Percentiles rank a stretch among this genome's conserved stretches.
Evolutionary conservation across 805 yeast genomes (phyloP).

Genomic region (Wickerhamiella sergipiensis): DNA sequence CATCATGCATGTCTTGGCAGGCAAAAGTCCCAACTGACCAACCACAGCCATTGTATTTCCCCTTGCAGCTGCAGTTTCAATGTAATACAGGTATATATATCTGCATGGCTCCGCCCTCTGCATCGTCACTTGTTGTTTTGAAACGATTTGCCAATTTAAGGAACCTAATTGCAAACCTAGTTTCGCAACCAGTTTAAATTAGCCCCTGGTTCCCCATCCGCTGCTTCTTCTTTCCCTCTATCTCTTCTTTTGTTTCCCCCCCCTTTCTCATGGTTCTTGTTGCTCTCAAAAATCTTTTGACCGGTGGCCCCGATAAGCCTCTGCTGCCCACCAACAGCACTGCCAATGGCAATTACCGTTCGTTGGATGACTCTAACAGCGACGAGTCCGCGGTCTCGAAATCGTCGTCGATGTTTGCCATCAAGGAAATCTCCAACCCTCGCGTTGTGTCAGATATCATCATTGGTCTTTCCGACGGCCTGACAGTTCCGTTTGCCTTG

Average conservation of each 20-base stretch:
- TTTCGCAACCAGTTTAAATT: not conserved
- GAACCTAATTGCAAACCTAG: constrained; percentile 1
- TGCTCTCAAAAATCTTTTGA: constrained; percentile 20
- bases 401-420: constrained; percentile 9
- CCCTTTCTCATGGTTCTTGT: constrained; percentile 21
- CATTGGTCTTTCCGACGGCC: constrained; percentile 88
- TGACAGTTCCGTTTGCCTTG: constrained; percentile 96
- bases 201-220: not conserved
- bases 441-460: constrained; percentile 87
- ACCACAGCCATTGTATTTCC: not conserved
- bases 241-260: not conserved
- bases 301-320: constrained; percentile 19
- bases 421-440: constrained; percentile 33
- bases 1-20: not conserved
- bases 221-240: not conserved
- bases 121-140: not conserved
- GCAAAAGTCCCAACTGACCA: not conserved
- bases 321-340: constrained; percentile 18
- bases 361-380: not conserved
- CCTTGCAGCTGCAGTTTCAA: not conserved
- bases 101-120: not conserved
- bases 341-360: not conserved
- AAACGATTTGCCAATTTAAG: not conserved
- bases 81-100: not conserved
- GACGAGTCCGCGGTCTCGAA: not conserved